phyloP scores from a whole-genome alignment of 176 grass and related monocot genomes.

The Musa acuminata region DNA sequence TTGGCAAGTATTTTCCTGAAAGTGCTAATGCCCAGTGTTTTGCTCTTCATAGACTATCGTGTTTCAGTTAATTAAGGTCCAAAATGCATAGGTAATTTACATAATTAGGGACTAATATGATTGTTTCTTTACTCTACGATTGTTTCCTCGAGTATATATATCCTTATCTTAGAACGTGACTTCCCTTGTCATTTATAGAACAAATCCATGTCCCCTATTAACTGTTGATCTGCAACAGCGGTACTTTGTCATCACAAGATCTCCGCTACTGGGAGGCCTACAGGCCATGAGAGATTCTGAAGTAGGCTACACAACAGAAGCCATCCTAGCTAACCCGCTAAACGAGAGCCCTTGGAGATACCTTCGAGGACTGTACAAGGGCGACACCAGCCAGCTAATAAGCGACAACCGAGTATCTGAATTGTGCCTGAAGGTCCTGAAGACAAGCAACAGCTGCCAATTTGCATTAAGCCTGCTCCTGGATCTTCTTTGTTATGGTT shows the following conservation, averaged over 20 bases:
- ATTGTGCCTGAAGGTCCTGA: constrained; percentile 64
- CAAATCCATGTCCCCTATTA: not conserved
- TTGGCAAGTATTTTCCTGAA: too few species aligned
- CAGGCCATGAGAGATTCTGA: constrained; percentile 61
- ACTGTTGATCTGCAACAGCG: constrained; percentile 38
- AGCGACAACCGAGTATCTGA: constrained; percentile 43
- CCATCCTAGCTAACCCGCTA: constrained; percentile 56
- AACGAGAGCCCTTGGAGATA: constrained; percentile 98
- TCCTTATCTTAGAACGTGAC: not conserved
- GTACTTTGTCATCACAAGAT: constrained; percentile 77
- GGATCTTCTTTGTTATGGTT: constrained; percentile 55
- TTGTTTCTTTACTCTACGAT: not conserved
- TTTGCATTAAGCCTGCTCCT: constrained; percentile 73
- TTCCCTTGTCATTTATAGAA: not conserved
- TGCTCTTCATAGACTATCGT: too few species aligned
- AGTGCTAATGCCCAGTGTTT: too few species aligned
- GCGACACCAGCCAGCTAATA: constrained; percentile 39
- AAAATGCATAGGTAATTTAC: too few species aligned
- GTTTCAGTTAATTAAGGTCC: too few species aligned
- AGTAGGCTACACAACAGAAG: constrained; percentile 62
- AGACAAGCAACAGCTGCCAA: constrained; percentile 31
- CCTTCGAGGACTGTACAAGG: constrained; percentile 74
- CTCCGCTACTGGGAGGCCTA: constrained; percentile 64
- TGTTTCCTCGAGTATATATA: not conserved
- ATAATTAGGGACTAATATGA: not conserved